These are phyloP conservation scores for Uromyces viciae-fabae DNA, from an alignment of 1,284 basidiomycete species.

Conservation along the genomic window DNA sequence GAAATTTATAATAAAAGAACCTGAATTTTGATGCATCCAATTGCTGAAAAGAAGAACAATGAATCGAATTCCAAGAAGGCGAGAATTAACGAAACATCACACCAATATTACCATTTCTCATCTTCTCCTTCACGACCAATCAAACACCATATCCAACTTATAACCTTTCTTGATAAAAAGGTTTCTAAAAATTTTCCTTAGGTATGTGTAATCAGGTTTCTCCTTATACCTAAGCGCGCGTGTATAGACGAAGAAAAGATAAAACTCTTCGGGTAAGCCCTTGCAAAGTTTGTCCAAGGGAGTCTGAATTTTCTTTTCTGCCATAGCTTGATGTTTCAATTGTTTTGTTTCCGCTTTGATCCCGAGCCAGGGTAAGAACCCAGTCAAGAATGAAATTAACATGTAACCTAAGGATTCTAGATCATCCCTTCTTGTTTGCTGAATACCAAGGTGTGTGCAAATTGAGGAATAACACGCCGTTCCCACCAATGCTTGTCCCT, in stretches of 20 bases:
- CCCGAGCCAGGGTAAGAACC: conserved; percentile 27
- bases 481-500: conserved; percentile 44
- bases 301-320: conserved; percentile 8
- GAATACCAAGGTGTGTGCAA: conserved; percentile 46
- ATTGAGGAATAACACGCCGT: conserved; percentile 46
- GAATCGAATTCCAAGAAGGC: not conserved
- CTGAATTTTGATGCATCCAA: not conserved
- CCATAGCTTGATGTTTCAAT: conserved; percentile 14
- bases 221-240: conserved; percentile 44
- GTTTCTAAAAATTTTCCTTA: conserved; percentile 42
- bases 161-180: conserved; percentile 36
- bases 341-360: conserved; percentile 1
- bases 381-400: conserved; percentile 30
- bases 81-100: not conserved
- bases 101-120: too few relatives aligned
- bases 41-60: not conserved
- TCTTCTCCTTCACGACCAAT: conserved; percentile 40
- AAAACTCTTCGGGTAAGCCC: conserved; percentile 31
- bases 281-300: conserved; percentile 7
- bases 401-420: conserved; percentile 31
- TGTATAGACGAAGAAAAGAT: conserved; percentile 36
- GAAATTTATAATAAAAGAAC: not conserved
- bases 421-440: conserved; percentile 34
- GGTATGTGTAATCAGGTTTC: conserved; percentile 45
- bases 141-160: conserved; percentile 41